Evolutionary conservation across 202 grass and related monocot species (phyloP).

Genomic region (Zizania palustris): DNA sequence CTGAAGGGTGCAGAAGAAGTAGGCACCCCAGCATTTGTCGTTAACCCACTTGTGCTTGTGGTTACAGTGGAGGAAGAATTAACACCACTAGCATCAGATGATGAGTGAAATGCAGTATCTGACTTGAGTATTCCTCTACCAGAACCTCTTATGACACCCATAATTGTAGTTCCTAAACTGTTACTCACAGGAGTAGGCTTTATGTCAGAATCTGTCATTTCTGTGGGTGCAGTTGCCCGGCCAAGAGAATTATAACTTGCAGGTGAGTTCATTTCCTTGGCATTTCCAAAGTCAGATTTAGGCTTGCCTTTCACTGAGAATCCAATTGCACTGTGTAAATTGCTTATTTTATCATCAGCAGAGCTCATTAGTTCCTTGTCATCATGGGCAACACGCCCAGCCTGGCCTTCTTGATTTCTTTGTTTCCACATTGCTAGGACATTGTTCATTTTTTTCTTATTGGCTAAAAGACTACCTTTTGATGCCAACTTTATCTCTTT

Average conservation of each 20-base stretch:
- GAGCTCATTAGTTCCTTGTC: constrained; percentile 62
- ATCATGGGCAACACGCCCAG: constrained; percentile 48
- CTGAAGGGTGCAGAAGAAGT: constrained; percentile 57
- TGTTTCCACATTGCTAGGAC: constrained; percentile 99
- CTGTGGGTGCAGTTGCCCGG: constrained; percentile 40
- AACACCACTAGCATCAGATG: constrained; percentile 37
- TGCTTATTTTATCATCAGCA: constrained; percentile 52
- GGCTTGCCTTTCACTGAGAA: constrained; percentile 55
- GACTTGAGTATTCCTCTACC: constrained; percentile 79
- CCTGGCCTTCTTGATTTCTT: constrained; percentile 90
- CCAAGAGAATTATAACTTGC: constrained; percentile 53
- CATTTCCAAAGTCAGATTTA: constrained; percentile 63
- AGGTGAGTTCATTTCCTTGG: constrained; percentile 42
- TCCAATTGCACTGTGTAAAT: constrained; percentile 41
- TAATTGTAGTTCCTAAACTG: constrained; percentile 72
- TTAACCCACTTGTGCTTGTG: constrained; percentile 28
- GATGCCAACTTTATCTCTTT: constrained; percentile 94
- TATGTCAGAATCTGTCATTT: constrained; percentile 60
- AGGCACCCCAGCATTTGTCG: constrained; percentile 41
- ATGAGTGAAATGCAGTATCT: constrained; percentile 56
- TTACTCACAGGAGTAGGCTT: constrained; percentile 65
- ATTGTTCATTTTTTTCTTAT: constrained; percentile 99
- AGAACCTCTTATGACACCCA: constrained; percentile 88
- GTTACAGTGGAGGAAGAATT: constrained; percentile 35
- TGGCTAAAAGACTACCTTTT: constrained; percentile 82